These are phyloP conservation scores for Bipolaris victoriae DNA, from an alignment of 2,329 filamentous ascomycete genomes.

Conservation along the genomic window DNA sequence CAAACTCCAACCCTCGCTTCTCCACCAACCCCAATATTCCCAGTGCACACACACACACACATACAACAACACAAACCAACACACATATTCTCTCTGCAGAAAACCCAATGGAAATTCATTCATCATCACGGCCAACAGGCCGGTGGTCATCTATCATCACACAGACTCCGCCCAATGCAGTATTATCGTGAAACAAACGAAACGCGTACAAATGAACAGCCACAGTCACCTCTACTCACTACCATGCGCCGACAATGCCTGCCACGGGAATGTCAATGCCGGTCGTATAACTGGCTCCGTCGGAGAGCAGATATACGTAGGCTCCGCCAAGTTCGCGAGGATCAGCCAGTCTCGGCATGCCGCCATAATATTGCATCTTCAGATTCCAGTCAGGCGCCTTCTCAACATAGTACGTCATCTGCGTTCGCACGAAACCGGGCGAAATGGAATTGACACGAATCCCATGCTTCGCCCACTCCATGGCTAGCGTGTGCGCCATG, in stretches of 20 bases:
- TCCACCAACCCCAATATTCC: no score
- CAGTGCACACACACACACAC: neutral
- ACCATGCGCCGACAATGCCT: conserved; percentile 56
- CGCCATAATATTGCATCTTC: conserved; percentile 62
- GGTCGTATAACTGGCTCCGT: conserved; percentile 57
- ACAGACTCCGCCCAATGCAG: conserved; percentile 34
- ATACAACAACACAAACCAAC: neutral
- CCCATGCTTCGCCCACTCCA: conserved; percentile 81
- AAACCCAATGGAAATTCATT: neutral
- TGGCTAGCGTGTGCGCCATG: conserved; percentile 66
- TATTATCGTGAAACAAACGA: neutral
- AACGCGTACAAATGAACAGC: neutral
- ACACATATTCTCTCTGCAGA: neutral
- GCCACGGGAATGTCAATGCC: conserved; percentile 58
- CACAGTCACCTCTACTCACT: conserved; percentile 10
- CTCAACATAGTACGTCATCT: conserved; percentile 59
- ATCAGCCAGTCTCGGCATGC: conserved; percentile 59
- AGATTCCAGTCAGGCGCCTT: conserved; percentile 58
- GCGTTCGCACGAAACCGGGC: conserved; percentile 85
- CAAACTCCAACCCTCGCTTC: no score
- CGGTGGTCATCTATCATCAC: neutral
- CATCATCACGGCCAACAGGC: neutral
- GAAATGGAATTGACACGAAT: conserved; percentile 86
- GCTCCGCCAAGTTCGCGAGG: conserved; percentile 59
- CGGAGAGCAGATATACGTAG: conserved; percentile 57